Percentiles rank a stretch among this genome's conserved stretches.
Conservation (phyloP, 1,284 basidiomycete genomes). For the Retiboletus flavoniger region DNA sequence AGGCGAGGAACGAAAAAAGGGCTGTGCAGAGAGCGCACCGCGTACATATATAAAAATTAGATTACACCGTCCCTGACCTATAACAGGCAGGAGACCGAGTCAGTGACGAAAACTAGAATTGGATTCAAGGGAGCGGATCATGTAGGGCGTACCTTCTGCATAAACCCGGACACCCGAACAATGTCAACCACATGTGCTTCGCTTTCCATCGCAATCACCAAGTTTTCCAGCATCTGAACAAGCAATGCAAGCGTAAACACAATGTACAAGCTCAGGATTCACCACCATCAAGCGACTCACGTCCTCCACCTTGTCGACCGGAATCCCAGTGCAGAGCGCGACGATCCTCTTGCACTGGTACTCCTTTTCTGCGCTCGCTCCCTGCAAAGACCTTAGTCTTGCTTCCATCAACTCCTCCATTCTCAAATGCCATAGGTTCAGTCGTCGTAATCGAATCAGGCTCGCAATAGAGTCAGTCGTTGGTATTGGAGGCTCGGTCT, state of each 20-base stretch:
- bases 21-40: conserved; percentile 1
- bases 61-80: conserved; percentile 71
- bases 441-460: conserved; percentile 68
- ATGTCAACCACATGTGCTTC: conserved; percentile 85
- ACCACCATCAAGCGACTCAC: conserved; percentile 50
- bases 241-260: conserved; percentile 24
- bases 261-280: conserved; percentile 14
- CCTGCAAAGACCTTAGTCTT: conserved; percentile 69
- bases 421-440: conserved; percentile 80
- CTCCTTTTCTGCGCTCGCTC: conserved; percentile 81
- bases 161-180: conserved; percentile 83
- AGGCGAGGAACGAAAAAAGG: conserved; percentile 12
- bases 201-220: conserved; percentile 86
- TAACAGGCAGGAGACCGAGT: conserved; percentile 17
- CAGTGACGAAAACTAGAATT: conserved; percentile 15
- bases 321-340: conserved; percentile 83
- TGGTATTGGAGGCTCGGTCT: conserved; percentile 68
- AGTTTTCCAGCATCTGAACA: conserved; percentile 79
- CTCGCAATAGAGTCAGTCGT: conserved; percentile 54
- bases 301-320: conserved; percentile 85
- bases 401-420: conserved; percentile 73
- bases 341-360: conserved; percentile 91
- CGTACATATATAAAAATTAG: conserved; percentile 36
- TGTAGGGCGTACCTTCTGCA: conserved; percentile 65
- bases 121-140: conserved; percentile 19